Evolutionary conservation across 2,329 filamentous ascomycete species (phyloP), one percentile per base, ranked within the genome.

Genomic region (Cladosporium oxysporum): DNA sequence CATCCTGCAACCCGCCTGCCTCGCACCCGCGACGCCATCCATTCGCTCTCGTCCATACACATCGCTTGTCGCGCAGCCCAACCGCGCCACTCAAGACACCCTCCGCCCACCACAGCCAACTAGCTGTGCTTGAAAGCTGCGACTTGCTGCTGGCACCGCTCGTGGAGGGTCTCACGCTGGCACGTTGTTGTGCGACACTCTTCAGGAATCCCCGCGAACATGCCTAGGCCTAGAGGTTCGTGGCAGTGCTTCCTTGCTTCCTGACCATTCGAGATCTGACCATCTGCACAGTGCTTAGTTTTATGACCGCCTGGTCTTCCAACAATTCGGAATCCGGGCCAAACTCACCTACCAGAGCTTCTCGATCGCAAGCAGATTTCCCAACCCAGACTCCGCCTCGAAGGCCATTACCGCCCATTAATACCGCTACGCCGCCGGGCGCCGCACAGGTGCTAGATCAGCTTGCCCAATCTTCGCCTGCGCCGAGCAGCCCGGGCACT

Each of bases 401-500:
- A 65, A 65, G 62, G 52, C 68, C 69, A 31, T 65, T 70, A 23
- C 55, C 63, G 11, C 66, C 69, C 61, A 66, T 75, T 68, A 72
- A 75, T 66, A 72, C 70, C 44, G 58, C 66, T 55, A 69, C 71
- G 26, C 66, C 73, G n/a, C 69, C 68, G 21, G 63, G 62, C 7
- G 28, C 62, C 21, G 50, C 55, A 5, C 55, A 57, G 57, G 68
- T 71, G 52, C 35, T 70, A 37, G 61, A 65, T 28, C 28, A 50
- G 21, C 50, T 67, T 23, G 55, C 52, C 23, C 49, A 50, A 58
- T 55, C 58, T 28, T 66, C 64, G 23, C 64, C 64, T 12, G 49
- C 33, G 11, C 59, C 59, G n/a, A 57, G 52, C 29, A 67, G 57
- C 35, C 74, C 74, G 31, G 73, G 70, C 60, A 74, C 80, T 33